Base-by-base conservation (phyloP, 805 yeast genomes). In the Candida bentonensis region DNA sequence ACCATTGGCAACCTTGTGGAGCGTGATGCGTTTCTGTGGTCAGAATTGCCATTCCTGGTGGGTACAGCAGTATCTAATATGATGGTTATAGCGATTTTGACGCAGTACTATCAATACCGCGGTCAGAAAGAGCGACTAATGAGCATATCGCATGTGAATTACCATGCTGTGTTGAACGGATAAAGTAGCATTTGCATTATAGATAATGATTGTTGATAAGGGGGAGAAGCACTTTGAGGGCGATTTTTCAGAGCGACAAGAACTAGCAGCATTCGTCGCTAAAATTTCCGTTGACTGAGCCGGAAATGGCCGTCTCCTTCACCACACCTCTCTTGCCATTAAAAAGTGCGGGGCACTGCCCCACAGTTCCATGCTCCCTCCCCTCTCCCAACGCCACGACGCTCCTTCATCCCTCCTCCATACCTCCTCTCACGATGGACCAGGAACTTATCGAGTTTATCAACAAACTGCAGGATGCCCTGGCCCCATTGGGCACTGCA, bases 401-500 rank as follows among this genome's bases (percentile, higher is more conserved):
- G 27, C 27, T 25, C 27, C 27, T 25, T 13, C 13, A 9, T 9
- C 11, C 27, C 7, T 25, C 27, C 11, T 25, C 41, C 46, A 47
- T 48, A 39, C 27, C 27, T 25, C 13, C 13, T 7, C 27, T 9
- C 13, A 25, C 7, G n/a, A 82, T 82, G 92, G 92, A 82, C 64
- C 85, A 80, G 62, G 64, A 77, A 22, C 72, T 82, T 52, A 86
- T 86, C 56, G 77, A 82, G 44, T 82, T 94, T 21, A 89, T 86
- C 59, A 86, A 86, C 69, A 84, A 83, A 62, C 74, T 87, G 46
- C 67, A 63, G 65, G 96, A 87, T 60, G 96, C 95, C n/a, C 72
- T 88, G 57, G 94, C 95, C 26, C 92, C 94, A 2, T 72, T 87
- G 40, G 95, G 95, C 23, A 85, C 86, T 21, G 89, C 94, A 17